Conservation (phyloP, 805 yeast genomes). For the Lachancea sp. region DNA sequence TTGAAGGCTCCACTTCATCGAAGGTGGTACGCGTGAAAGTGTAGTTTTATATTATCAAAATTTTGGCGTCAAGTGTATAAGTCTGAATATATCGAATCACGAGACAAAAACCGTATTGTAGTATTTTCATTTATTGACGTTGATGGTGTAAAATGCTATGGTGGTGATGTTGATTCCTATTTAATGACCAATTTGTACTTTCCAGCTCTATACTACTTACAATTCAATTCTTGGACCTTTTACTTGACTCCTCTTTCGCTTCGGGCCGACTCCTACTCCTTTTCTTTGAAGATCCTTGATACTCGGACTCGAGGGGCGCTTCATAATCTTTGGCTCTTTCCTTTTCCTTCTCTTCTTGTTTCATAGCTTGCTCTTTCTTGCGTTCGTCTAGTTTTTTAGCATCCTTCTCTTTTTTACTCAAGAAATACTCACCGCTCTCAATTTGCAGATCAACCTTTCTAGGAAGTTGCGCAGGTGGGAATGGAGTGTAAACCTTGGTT, state of each 20-base stretch:
- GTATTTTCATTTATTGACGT: too few species aligned
- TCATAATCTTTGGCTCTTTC: conserved; percentile 73
- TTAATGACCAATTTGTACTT: too few species aligned
- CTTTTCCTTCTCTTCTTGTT: conserved; percentile 53
- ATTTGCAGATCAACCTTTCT: conserved; percentile 95
- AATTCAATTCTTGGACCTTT: background rate
- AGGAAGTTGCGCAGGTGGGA: conserved; percentile 97
- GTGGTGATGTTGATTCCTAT: background rate
- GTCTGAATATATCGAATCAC: background rate
- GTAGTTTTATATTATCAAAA: background rate
- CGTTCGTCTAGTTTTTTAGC: conserved; percentile 65
- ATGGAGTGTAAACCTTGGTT: conserved; percentile 87
- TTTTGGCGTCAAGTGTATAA: too few species aligned
- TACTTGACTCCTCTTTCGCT: background rate
- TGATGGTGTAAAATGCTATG: background rate
- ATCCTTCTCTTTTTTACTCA: conserved; percentile 79
- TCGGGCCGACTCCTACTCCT: conserved; percentile 1
- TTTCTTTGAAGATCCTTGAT: conserved; percentile 27
- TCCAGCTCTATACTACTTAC: too few species aligned
- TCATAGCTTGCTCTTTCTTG: conserved; percentile 69
- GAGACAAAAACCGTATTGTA: background rate
- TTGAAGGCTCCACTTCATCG: background rate
- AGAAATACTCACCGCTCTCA: conserved; percentile 97
- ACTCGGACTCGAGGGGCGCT: conserved; percentile 75
- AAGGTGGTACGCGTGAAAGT: background rate